Conservation (phyloP, 805 yeast genomes). For the Candida alai region DNA sequence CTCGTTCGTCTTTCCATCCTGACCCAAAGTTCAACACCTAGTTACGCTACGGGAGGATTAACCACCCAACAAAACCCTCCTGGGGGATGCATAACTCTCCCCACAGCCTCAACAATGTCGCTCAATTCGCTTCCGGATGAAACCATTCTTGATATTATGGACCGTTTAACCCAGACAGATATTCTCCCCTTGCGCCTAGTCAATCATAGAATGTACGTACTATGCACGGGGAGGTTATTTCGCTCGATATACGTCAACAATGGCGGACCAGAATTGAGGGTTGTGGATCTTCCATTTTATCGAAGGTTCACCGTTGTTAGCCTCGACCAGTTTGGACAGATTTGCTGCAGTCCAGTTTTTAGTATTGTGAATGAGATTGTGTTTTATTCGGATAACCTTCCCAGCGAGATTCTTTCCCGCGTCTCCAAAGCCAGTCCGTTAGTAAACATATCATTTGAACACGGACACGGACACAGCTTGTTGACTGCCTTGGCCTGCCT, state of each 20-base stretch:
- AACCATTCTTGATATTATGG: slow-evolving; percentile 1
- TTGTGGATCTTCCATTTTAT: slow-evolving; percentile 7
- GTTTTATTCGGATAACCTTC: not conserved
- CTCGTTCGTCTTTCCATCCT: no score
- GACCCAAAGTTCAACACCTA: no score
- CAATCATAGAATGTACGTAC: slow-evolving; percentile 1
- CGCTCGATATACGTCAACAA: slow-evolving; percentile 6
- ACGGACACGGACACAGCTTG: not conserved
- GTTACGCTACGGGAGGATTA: no score
- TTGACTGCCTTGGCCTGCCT: not conserved
- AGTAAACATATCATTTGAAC: not conserved
- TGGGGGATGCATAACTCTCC: no score
- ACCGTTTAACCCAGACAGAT: slow-evolving; percentile 5
- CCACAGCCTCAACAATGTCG: no score
- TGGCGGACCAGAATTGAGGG: slow-evolving; percentile 3
- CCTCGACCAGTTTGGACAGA: not conserved
- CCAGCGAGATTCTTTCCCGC: not conserved
- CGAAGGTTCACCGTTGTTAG: slow-evolving; percentile 5
- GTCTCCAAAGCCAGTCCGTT: not conserved
- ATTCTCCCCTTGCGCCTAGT: not conserved
- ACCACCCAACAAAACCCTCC: no score
- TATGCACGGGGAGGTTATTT: not conserved
- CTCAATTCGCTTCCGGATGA: no score
- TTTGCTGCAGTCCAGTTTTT: slow-evolving; percentile 1
- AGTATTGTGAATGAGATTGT: not conserved